Evolutionary conservation across 371 early-diverging fungal genomes (phyloP), one percentile per base, ranked within the genome.

Genomic region (Synchytrium microbalum): DNA sequence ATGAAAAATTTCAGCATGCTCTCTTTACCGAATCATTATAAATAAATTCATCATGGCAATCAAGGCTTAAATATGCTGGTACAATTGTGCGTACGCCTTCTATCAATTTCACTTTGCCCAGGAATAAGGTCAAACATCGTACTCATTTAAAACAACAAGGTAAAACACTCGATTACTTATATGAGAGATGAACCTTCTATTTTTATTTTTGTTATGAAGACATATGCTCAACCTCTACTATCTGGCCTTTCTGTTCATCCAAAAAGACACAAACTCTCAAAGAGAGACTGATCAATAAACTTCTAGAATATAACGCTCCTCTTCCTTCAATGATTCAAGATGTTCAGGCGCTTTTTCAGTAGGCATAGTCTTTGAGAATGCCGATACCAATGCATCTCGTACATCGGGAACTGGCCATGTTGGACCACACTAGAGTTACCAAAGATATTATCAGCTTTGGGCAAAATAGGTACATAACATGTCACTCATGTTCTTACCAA

Each of bases 401-500:
- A 95, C 92, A 81, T 95, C 95, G 29, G 89, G 88, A 8, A 91
- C 90, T 25, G 93, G 93, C 54, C 58, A 67, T 30, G 57, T 8
- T 38, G 26, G 26, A 38, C 62, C 25, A 25, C 14, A 8, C 16
- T n/a, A n/a, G n/a, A n/a, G 13, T 13, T 29, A 28, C 25, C 5
- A 0, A 30, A 59, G 59, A 59, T n/a, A 38, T 23, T 5, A 14
- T 46, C 56, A n/a, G n/a, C 67, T 67, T 3, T 24, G 26, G 33
- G 10, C 25, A 66, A 23, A 52, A 65, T 30, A 10, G 28, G n/a
- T 24, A 5, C 63, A 23, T 56, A 52, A 93, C 95, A 92, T 19
- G 93, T 92, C 52, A 93, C 93, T n/a, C n/a, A n/a, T n/a, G n/a
- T n/a, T 67, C 95, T 93, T 75, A 93, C 93, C 25, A 95, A 83